Evolutionary conservation across 805 yeast species (phyloP).

Genomic region (Wickerhamia fluorescens): DNA sequence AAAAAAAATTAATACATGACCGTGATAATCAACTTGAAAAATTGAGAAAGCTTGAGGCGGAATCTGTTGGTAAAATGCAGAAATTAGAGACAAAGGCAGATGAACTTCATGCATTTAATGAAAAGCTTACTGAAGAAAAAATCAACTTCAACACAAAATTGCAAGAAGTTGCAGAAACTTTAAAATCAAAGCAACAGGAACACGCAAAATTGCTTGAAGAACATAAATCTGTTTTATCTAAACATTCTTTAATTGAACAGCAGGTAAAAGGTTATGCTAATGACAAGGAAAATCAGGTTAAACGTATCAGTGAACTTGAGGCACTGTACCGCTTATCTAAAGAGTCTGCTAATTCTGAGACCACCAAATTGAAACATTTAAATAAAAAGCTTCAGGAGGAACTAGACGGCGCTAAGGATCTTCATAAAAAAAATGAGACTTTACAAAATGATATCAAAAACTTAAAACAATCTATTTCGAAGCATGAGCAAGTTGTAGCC

Average conservation of each 20-base stretch:
- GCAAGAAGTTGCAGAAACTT: conserved; percentile 6
- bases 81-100: conserved; percentile 21
- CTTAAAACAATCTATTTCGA: conserved; percentile 8
- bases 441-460: conserved; percentile 7
- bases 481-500: conserved; percentile 4
- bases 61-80: conserved; percentile 19
- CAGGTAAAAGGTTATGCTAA: conserved; percentile 4
- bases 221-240: conserved; percentile 2
- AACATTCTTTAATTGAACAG: conserved; percentile 4
- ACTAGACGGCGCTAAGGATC: conserved; percentile 5
- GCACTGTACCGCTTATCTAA: conserved; percentile 5
- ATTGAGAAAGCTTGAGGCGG: conserved; percentile 35
- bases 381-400: conserved; percentile 7
- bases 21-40: conserved; percentile 41
- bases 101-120: conserved; percentile 22
- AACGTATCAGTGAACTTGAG: conserved; percentile 5
- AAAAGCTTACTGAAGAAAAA: conserved; percentile 27
- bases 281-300: conserved; percentile 7
- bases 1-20: conserved; percentile 29
- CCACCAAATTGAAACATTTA: conserved; percentile 5
- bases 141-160: conserved; percentile 20
- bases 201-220: conserved; percentile 5
- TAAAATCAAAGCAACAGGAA: conserved; percentile 6
- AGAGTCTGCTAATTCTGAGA: conserved; percentile 3
- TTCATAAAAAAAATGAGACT: conserved; percentile 7